phyloP scores from a whole-genome alignment of 2,329 filamentous ascomycete genomes.

The Exophiala bonariae region DNA sequence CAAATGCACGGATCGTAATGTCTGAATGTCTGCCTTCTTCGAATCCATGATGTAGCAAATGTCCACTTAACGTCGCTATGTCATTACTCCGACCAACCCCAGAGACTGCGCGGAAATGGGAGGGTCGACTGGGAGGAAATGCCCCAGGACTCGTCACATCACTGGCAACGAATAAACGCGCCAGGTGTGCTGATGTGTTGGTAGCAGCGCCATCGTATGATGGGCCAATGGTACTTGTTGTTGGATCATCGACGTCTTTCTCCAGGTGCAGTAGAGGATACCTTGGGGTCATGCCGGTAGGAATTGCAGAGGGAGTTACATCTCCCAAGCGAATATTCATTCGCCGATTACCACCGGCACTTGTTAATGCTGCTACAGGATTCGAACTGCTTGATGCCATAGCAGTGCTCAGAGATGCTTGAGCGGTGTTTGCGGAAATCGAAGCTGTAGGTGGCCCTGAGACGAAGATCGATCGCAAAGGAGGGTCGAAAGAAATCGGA shows the following conservation, averaged over 20 bases:
- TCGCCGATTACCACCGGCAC: conserved; percentile 20
- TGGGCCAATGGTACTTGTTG: conserved; percentile 16
- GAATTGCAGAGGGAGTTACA: conserved; percentile 9
- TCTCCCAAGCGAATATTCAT: conserved; percentile 13
- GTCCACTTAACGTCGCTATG: conserved; percentile 47
- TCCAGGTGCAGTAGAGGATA: conserved; percentile 30
- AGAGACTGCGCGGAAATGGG: conserved; percentile 28
- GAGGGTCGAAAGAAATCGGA: conserved; percentile 31
- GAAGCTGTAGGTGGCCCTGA: conserved; percentile 37
- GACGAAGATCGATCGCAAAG: conserved; percentile 36
- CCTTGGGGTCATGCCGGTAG: conserved; percentile 15
- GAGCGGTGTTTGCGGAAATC: conserved; percentile 35
- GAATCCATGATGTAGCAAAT: conserved; percentile 54
- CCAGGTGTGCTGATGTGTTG: conserved; percentile 31
- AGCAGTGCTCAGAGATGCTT: conserved; percentile 35
- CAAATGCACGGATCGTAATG: conserved; percentile 55
- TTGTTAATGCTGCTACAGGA: conserved; percentile 31
- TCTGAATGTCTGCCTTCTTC: conserved; percentile 55
- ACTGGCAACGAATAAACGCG: conserved; percentile 30
- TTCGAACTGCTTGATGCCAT: conserved; percentile 28
- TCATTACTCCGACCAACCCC: conserved; percentile 28
- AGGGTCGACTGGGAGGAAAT: conserved; percentile 28
- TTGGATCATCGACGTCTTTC: conserved; percentile 36
- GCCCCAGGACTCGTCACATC: conserved; percentile 24
- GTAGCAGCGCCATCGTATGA: conserved; percentile 16